Conservation (phyloP, 2,329 filamentous ascomycete genomes). For the Calcarisporium arbuscula region DNA sequence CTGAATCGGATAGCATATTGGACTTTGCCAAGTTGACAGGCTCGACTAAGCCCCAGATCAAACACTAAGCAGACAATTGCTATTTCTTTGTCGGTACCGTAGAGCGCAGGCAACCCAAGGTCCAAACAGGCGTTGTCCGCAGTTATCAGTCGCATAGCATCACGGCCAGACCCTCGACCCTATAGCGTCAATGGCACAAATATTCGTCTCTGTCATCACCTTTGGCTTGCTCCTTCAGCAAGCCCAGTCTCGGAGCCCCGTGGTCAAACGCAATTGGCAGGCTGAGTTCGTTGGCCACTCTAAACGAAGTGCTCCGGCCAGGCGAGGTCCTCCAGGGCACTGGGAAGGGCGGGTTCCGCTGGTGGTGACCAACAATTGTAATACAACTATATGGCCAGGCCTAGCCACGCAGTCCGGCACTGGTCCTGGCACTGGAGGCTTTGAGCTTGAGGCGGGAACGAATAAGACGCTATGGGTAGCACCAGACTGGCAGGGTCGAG, state of each 20-base stretch:
- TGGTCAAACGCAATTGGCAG: conserved; percentile 17
- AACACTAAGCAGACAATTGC: too few species aligned
- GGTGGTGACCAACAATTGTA: conserved; percentile 65
- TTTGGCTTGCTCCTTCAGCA: too few species aligned
- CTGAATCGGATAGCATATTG: too few species aligned
- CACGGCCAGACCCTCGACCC: not conserved
- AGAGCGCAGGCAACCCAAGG: too few species aligned
- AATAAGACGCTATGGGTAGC: conserved; percentile 59
- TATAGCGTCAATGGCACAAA: too few species aligned
- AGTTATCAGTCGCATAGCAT: conserved; percentile 12
- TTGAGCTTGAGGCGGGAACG: conserved; percentile 54
- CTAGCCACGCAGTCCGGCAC: conserved; percentile 67
- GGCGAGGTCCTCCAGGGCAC: conserved; percentile 24
- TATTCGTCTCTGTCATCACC: too few species aligned
- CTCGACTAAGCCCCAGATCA: too few species aligned
- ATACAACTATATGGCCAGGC: conserved; percentile 67
- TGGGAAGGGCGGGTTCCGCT: conserved; percentile 47
- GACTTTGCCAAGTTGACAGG: too few species aligned
- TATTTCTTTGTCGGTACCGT: too few species aligned
- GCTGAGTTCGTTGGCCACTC: conserved; percentile 19
- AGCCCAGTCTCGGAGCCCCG: conserved; percentile 2
- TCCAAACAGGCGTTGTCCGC: too few species aligned
- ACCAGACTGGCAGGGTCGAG: conserved; percentile 70
- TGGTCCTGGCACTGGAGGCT: conserved; percentile 61
- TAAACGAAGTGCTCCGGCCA: conserved; percentile 17